These are phyloP conservation scores for Mortierella sp. DNA, from an alignment of 371 early-diverging fungal species.

Conservation along the genomic window DNA sequence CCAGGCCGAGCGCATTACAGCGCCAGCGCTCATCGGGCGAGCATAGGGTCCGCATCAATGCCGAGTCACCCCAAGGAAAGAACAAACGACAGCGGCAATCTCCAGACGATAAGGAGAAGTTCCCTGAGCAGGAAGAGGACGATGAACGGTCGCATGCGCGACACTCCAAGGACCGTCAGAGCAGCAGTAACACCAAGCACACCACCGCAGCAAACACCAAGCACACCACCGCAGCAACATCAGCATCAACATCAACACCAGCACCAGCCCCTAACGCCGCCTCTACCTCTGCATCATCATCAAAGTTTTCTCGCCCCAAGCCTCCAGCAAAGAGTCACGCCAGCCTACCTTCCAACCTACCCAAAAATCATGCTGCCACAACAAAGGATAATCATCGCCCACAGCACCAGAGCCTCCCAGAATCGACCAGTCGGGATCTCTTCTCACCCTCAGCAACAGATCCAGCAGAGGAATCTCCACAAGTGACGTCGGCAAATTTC, in stretches of 20 bases:
- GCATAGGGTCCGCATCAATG: constrained; percentile 3
- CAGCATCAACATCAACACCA: background rate
- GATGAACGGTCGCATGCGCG: background rate
- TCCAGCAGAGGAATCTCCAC: background rate
- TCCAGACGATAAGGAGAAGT: background rate
- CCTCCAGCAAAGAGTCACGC: constrained; percentile 37
- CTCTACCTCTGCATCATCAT: background rate
- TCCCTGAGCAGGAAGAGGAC: background rate
- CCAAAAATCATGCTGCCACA: too few relatives aligned
- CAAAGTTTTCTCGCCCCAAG: constrained; percentile 26
- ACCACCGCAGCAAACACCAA: background rate
- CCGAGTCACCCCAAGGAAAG: background rate
- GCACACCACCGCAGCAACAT: background rate
- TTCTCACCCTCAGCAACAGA: constrained; percentile 2
- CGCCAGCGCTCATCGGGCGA: background rate
- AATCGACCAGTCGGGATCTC: background rate
- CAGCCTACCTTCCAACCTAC: background rate
- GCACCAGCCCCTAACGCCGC: background rate
- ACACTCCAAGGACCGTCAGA: background rate
- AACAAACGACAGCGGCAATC: constrained; percentile 12
- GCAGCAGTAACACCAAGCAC: background rate
- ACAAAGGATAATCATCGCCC: background rate
- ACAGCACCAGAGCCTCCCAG: constrained; percentile 2
- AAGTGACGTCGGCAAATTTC: constrained; percentile 18
- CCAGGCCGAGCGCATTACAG: background rate